These are phyloP conservation scores for Apiospora aurea DNA, from an alignment of 2,329 filamentous ascomycete genomes.

Conservation along the genomic window DNA sequence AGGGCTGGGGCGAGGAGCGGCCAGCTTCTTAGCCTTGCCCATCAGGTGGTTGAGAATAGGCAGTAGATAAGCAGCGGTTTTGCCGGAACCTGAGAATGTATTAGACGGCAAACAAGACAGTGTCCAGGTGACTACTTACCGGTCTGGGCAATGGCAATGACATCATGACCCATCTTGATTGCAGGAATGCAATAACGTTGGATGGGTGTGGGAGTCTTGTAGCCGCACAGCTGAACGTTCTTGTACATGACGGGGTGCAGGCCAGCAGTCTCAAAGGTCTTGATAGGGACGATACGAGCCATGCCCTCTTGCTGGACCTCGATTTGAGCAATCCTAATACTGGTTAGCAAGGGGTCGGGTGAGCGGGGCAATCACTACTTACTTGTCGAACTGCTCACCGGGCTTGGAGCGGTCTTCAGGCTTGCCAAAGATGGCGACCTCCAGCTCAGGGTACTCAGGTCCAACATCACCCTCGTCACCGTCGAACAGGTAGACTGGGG, in stretches of 20 bases:
- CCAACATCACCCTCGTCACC: slow-evolving; percentile 89
- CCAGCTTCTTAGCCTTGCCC: slow-evolving; percentile 92
- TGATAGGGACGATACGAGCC: slow-evolving; percentile 56
- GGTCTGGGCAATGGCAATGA: slow-evolving; percentile 91
- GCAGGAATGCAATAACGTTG: slow-evolving; percentile 86
- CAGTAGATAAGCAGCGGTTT: slow-evolving; percentile 91
- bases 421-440: slow-evolving; percentile 75
- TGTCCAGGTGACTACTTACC: slow-evolving; percentile 63
- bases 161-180: slow-evolving; percentile 76
- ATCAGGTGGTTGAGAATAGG: slow-evolving; percentile 90
- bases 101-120: background rate
- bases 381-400: slow-evolving; percentile 71
- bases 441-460: slow-evolving; percentile 72
- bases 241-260: slow-evolving; percentile 83
- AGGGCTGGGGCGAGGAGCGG: slow-evolving; percentile 76
- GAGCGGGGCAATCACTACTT: slow-evolving; percentile 41
- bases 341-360: slow-evolving; percentile 24
- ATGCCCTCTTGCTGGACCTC: slow-evolving; percentile 64
- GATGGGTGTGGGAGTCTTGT: slow-evolving; percentile 80
- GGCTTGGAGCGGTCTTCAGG: slow-evolving; percentile 54
- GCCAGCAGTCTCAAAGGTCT: slow-evolving; percentile 75
- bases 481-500: slow-evolving; percentile 80
- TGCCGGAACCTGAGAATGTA: slow-evolving; percentile 77
- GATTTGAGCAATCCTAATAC: slow-evolving; percentile 59
- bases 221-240: slow-evolving; percentile 78